A percentile compares a stretch with the other conserved stretches of the same genome.
phyloP scores from a whole-genome alignment of 176 grass and related monocot genomes.

The Oryza meyeriana region DNA sequence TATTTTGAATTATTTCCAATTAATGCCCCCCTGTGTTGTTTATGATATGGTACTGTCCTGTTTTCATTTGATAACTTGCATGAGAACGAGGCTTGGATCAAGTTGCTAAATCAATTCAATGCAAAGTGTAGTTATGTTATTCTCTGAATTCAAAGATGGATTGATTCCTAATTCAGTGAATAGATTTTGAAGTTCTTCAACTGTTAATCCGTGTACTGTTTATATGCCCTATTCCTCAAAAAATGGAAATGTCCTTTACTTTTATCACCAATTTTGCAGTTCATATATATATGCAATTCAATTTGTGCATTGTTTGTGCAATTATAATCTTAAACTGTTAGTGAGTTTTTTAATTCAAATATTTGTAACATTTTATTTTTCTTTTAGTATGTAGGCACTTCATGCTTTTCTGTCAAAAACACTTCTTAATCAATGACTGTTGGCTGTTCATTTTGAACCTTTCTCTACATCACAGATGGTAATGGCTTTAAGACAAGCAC shows the following conservation, averaged over 20 bases:
- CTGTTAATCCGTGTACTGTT: not conserved
- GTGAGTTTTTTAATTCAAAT: not conserved
- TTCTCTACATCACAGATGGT: conserved; percentile 57
- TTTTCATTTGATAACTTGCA: not conserved
- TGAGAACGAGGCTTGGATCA: not conserved
- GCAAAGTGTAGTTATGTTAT: not conserved
- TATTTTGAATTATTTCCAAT: not conserved
- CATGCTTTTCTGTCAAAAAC: not conserved
- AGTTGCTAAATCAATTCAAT: not conserved
- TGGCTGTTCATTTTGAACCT: not conserved
- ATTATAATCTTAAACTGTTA: conserved; percentile 1
- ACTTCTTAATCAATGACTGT: conserved; percentile 1
- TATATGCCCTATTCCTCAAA: conserved; percentile 9
- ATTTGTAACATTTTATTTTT: not conserved
- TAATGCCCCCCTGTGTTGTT: not conserved
- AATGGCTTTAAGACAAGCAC: conserved; percentile 99
- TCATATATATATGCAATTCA: conserved; percentile 24
- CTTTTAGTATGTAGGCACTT: not conserved
- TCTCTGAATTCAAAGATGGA: not conserved
- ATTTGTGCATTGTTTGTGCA: not conserved
- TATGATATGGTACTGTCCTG: not conserved
- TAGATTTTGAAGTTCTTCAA: not conserved
- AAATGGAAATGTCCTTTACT: not conserved
- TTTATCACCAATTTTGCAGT: not conserved
- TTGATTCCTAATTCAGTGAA: not conserved